phyloP scores from a whole-genome alignment of 2,329 filamentous ascomycete species.

The Sclerotinia glacialis region DNA sequence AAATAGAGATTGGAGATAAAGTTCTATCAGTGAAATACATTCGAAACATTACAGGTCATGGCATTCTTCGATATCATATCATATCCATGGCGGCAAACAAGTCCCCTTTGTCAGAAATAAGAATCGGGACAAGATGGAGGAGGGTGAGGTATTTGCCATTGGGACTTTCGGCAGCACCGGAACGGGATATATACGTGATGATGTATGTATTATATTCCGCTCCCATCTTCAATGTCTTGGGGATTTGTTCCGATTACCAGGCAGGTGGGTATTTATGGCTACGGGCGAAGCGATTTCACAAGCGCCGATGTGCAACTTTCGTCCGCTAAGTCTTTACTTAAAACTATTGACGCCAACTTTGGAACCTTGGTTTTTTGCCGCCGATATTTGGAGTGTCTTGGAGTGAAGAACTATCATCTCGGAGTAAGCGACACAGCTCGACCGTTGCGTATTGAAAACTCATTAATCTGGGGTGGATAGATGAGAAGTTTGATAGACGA shows the following conservation, averaged over 20 bases:
- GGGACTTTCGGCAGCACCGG: conserved; percentile 58
- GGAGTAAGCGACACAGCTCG: conserved; percentile 45
- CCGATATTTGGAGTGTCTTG: conserved; percentile 63
- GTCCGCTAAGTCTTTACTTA: conserved; percentile 55
- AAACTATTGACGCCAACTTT: conserved; percentile 60
- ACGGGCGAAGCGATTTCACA: conserved; percentile 46
- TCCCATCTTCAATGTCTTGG: conserved; percentile 4
- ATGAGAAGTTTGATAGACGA: conserved; percentile 56
- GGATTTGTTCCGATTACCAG: conserved; percentile 23
- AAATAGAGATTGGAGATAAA: conserved; percentile 51
- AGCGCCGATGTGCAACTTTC: conserved; percentile 44
- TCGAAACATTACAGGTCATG: conserved; percentile 52
- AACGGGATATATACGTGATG: conserved; percentile 48
- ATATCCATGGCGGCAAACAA: conserved; percentile 55
- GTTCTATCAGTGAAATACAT: conserved; percentile 52
- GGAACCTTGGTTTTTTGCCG: conserved; percentile 60
- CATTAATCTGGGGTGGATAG: conserved; percentile 40
- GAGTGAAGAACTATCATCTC: conserved; percentile 55
- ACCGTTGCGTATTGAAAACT: conserved; percentile 2
- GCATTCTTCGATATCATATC: conserved; percentile 53
- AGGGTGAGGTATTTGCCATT: conserved; percentile 57
- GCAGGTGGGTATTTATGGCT: conserved; percentile 52
- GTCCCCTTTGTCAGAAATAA: conserved; percentile 54
- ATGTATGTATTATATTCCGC: conserved; percentile 39
- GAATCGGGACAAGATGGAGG: conserved; percentile 54